Conservation (phyloP, 2,329 filamentous ascomycete species). For the Penicillium sp. region DNA sequence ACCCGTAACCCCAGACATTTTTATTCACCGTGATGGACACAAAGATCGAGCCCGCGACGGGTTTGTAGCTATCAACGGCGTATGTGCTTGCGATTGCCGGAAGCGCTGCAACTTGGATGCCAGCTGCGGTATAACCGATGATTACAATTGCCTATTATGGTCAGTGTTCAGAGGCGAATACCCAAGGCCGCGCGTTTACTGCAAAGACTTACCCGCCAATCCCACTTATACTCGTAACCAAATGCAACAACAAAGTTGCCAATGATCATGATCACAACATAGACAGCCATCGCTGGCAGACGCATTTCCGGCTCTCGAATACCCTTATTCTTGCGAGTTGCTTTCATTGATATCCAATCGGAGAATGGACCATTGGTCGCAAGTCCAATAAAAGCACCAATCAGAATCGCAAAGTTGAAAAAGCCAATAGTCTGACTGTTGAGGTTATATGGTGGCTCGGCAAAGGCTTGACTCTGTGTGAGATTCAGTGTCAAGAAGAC, state of each 20-base stretch:
- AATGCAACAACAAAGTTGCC: slow-evolving; percentile 61
- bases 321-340: slow-evolving; percentile 57
- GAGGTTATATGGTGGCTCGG: slow-evolving; percentile 60
- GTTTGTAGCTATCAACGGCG: slow-evolving; percentile 68
- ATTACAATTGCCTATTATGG: slow-evolving; percentile 53
- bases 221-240: slow-evolving; percentile 59
- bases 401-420: slow-evolving; percentile 61
- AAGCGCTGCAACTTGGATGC: slow-evolving; percentile 63
- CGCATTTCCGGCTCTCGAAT: slow-evolving; percentile 65
- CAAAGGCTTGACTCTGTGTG: slow-evolving; percentile 61
- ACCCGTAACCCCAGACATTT: slow-evolving; percentile 67
- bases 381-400: slow-evolving; percentile 60
- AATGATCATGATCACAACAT: slow-evolving; percentile 60
- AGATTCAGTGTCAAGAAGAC: slow-evolving; percentile 65
- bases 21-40: slow-evolving; percentile 67
- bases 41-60: slow-evolving; percentile 63
- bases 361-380: slow-evolving; percentile 59
- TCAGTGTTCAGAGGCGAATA: slow-evolving; percentile 5
- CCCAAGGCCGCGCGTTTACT: not conserved
- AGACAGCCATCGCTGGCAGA: slow-evolving; percentile 60
- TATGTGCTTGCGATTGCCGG: slow-evolving; percentile 63
- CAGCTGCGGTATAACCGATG: slow-evolving; percentile 61
- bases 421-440: slow-evolving; percentile 56
- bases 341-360: slow-evolving; percentile 61
- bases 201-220: slow-evolving; percentile 51